Conservation (phyloP, 73 alveolate genomes). For the Paramecium pentaurelia region DNA sequence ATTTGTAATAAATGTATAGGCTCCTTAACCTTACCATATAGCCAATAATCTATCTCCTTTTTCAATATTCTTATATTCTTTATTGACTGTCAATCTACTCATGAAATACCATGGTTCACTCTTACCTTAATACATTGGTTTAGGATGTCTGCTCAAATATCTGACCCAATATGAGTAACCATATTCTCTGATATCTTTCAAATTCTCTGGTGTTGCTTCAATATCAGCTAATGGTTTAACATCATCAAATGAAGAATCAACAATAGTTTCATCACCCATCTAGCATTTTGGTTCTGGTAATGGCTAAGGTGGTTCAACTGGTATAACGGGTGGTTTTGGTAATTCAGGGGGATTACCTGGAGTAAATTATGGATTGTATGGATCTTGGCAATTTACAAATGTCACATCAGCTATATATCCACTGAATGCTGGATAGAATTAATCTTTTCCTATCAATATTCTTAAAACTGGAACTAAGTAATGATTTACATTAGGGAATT, state of each 20-base stretch:
- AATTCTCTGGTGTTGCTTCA: slow-evolving; percentile 15
- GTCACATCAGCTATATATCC: slow-evolving; percentile 22
- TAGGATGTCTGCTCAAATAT: slow-evolving; percentile 5
- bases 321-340: slow-evolving; percentile 12
- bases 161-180: slow-evolving; percentile 32
- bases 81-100: slow-evolving; percentile 14
- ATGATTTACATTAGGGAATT: neutral
- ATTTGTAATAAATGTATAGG: neutral
- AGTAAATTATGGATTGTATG: slow-evolving; percentile 13
- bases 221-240: slow-evolving; percentile 42
- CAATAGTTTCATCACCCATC: slow-evolving; percentile 33
- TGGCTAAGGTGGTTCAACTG: slow-evolving; percentile 29
- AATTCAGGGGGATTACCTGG: slow-evolving; percentile 20
- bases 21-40: slow-evolving; percentile 32
- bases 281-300: slow-evolving; percentile 1
- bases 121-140: slow-evolving; percentile 27
- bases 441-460: slow-evolving; percentile 22
- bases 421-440: slow-evolving; percentile 42
- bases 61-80: neutral
- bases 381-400: slow-evolving; percentile 2
- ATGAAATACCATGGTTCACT: slow-evolving; percentile 51
- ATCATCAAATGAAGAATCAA: neutral
- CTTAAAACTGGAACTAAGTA: slow-evolving; percentile 13
- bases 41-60: slow-evolving; percentile 48
- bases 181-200: slow-evolving; percentile 45